These are phyloP conservation scores for Harringtonia lauricola DNA, from an alignment of 2,329 filamentous ascomycete species.

Conservation along the genomic window DNA sequence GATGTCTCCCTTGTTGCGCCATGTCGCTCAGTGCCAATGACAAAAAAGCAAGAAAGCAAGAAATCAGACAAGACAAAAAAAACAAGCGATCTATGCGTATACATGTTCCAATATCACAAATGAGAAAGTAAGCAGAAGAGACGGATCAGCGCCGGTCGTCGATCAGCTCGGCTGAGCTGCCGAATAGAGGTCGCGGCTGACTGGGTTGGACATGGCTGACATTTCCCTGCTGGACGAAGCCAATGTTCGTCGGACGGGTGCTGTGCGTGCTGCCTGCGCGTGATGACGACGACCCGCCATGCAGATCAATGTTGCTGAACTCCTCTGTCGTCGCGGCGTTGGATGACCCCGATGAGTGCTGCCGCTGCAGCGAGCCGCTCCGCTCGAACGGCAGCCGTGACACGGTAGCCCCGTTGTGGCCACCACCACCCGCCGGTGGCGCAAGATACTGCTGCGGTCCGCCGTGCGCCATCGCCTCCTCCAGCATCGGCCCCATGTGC, in stretches of 20 bases:
- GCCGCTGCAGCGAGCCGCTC: conserved; percentile 40
- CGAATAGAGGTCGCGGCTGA: conserved; percentile 34
- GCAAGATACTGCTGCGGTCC: conserved; percentile 5
- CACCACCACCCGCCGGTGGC: conserved; percentile 1
- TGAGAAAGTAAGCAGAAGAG: not conserved
- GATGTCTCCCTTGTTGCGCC: conserved; percentile 1
- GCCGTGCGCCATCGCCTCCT: too few species aligned
- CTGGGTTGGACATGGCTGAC: conserved; percentile 43
- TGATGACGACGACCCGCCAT: conserved; percentile 11
- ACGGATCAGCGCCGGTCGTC: conserved; percentile 20
- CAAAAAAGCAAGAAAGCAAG: not conserved
- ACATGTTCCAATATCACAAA: not conserved
- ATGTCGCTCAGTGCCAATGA: conserved; percentile 1
- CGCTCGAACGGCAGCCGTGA: conserved; percentile 46
- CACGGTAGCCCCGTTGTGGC: conserved; percentile 15
- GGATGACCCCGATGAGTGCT: conserved; percentile 33
- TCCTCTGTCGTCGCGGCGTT: conserved; percentile 29
- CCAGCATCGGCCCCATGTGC: not conserved
- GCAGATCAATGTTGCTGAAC: conserved; percentile 29
- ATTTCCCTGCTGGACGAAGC: conserved; percentile 46
- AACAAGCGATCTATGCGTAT: not conserved
- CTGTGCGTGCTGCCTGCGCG: conserved; percentile 18
- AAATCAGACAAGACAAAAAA: not conserved
- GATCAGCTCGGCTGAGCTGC: conserved; percentile 46
- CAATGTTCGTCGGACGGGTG: conserved; percentile 42